These are phyloP conservation scores for Neonectria neomacrospora DNA, from an alignment of 2,329 filamentous ascomycete genomes.

Conservation along the genomic window DNA sequence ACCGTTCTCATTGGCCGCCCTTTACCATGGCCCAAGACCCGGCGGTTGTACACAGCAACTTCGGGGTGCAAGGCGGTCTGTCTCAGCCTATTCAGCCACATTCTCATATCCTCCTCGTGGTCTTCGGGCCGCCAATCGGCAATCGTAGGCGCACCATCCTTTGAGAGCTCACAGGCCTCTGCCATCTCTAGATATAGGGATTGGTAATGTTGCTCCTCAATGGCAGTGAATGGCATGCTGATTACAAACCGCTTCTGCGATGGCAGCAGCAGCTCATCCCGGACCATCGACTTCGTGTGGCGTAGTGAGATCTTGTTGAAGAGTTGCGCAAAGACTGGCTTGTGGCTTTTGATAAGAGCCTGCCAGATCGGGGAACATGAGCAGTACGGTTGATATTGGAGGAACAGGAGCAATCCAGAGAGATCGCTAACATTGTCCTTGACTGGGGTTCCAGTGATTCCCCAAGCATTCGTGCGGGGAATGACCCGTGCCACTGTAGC, in stretches of 20 bases:
- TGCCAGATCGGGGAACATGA: conserved; percentile 74
- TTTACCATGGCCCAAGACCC: conserved; percentile 69
- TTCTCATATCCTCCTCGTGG: conserved; percentile 77
- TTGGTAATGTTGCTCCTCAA: conserved; percentile 91
- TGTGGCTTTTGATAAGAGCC: conserved; percentile 69
- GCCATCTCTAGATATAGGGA: conserved; percentile 81
- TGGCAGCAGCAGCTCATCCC: conserved; percentile 82
- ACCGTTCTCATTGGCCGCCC: conserved; percentile 81
- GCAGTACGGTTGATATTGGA: conserved; percentile 81
- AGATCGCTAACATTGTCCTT: conserved; percentile 82
- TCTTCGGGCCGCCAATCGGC: conserved; percentile 74
- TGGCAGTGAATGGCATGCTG: conserved; percentile 86
- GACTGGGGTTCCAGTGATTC: conserved; percentile 87
- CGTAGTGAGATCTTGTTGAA: conserved; percentile 80
- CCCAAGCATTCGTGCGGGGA: conserved; percentile 89
- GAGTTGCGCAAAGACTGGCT: conserved; percentile 72
- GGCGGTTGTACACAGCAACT: conserved; percentile 74
- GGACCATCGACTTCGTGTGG: conserved; percentile 85
- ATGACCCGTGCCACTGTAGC: conserved; percentile 83
- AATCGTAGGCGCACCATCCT: conserved; percentile 69
- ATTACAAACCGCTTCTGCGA: conserved; percentile 88
- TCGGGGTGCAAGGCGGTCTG: conserved; percentile 90
- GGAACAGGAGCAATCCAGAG: conserved; percentile 82
- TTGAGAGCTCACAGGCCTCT: conserved; percentile 72
- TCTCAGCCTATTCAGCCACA: conserved; percentile 80